These are phyloP conservation scores for Abrus precatorius DNA, from an alignment of 306 rosid species.

Conservation along the genomic window DNA sequence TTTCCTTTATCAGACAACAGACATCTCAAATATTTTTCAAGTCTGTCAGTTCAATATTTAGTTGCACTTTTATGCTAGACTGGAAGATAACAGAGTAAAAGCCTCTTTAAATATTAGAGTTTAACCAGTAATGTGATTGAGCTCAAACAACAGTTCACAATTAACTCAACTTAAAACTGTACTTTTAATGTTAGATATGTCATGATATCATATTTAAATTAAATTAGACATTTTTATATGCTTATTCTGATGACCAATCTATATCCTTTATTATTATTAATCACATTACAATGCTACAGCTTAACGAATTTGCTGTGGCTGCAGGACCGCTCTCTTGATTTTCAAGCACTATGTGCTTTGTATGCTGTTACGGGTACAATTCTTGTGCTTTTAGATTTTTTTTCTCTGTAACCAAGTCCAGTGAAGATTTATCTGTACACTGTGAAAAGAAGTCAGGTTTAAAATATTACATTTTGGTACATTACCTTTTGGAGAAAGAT, in stretches of 20 bases:
- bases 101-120: neutral
- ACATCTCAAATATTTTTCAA: neutral
- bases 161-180: neutral
- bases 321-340: slow-evolving; percentile 94
- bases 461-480: slow-evolving; percentile 19
- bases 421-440: neutral
- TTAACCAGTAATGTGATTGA: neutral
- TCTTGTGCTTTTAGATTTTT: slow-evolving; percentile 31
- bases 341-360: slow-evolving; percentile 71
- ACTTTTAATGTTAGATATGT: slow-evolving; percentile 1
- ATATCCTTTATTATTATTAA: slow-evolving; percentile 34
- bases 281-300: slow-evolving; percentile 55
- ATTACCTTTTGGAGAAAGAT: slow-evolving; percentile 19
- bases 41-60: neutral
- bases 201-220: slow-evolving; percentile 3
- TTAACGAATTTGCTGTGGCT: slow-evolving; percentile 35
- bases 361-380: slow-evolving; percentile 85
- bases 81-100: neutral
- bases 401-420: slow-evolving; percentile 3
- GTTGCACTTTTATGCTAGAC: neutral
- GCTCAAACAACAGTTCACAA: neutral
- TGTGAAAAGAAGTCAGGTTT: neutral
- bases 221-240: slow-evolving; percentile 6
- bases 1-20: neutral
- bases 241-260: slow-evolving; percentile 18